Evolutionary conservation across 495 filamentous ascomycete species (phyloP).

Genomic region (Lasiosphaeriaceae sp.): DNA sequence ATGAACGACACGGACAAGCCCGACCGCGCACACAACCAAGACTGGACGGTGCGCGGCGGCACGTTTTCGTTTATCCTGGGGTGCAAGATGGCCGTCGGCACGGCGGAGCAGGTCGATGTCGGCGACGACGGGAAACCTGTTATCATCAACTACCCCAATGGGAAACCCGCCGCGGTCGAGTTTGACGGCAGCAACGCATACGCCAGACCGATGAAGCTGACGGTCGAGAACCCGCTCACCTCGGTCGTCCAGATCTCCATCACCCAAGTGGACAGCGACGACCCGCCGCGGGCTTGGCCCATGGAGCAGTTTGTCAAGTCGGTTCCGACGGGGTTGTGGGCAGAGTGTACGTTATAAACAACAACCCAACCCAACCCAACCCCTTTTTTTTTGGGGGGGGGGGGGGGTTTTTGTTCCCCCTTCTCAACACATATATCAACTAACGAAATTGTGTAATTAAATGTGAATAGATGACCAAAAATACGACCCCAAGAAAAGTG

Average conservation of each 20-base stretch:
- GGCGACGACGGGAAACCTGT: neutral
- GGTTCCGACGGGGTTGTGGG: neutral
- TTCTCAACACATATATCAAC: too few relatives aligned
- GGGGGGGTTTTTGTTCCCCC: too few relatives aligned
- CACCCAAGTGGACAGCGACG: neutral
- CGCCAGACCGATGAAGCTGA: too few relatives aligned
- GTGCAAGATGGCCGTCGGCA: neutral
- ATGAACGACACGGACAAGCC: neutral
- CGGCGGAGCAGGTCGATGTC: neutral
- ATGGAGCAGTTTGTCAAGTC: neutral
- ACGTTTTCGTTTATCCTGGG: neutral
- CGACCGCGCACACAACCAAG: neutral
- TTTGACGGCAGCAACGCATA: too few relatives aligned
- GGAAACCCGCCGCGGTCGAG: too few relatives aligned
- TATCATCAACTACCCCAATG: too few relatives aligned
- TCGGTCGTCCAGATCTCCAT: neutral
- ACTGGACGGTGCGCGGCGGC: neutral
- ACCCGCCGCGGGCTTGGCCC: neutral
- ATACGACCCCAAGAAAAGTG: neutral
- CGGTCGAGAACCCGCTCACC: too few relatives aligned
- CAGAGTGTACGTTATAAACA: neutral
- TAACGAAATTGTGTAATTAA: neutral
- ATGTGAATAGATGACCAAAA: neutral
- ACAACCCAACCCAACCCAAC: too few relatives aligned
- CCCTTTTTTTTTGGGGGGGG: too few relatives aligned